These are phyloP conservation scores for Parsonsia alboflavescens DNA, from an alignment of 257 asterid genomes.

Conservation along the genomic window DNA sequence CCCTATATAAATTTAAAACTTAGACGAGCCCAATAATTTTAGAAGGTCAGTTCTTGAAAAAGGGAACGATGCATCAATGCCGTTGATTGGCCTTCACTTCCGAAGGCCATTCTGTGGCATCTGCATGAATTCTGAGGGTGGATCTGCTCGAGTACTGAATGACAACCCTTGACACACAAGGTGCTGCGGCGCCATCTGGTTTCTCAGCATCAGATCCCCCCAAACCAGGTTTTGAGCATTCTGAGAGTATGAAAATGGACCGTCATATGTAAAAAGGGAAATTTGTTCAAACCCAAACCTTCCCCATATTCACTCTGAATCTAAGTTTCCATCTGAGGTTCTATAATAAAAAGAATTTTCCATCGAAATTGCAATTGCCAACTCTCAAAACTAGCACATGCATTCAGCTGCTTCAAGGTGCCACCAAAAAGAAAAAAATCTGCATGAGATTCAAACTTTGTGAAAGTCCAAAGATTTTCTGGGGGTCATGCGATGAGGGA, in stretches of 20 bases:
- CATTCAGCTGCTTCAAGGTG: background rate
- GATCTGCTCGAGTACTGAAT: slow-evolving; percentile 32
- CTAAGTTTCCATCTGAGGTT: background rate
- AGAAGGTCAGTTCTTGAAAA: background rate
- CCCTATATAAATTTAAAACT: background rate
- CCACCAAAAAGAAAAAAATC: too few species aligned
- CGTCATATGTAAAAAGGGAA: too few species aligned
- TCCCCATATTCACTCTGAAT: too few species aligned
- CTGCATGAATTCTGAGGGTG: slow-evolving; percentile 27
- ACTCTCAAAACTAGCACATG: too few species aligned
- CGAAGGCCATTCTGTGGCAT: slow-evolving; percentile 40
- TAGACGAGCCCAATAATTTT: too few species aligned
- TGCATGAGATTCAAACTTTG: too few species aligned
- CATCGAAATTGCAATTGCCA: background rate
- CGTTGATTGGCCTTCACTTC: background rate
- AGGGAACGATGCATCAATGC: background rate
- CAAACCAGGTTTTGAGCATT: slow-evolving; percentile 7
- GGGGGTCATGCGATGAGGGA: too few species aligned
- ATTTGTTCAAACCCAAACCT: too few species aligned
- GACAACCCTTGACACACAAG: slow-evolving; percentile 25
- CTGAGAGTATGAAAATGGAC: slow-evolving; percentile 11
- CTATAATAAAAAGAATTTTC: background rate
- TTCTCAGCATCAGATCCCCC: slow-evolving; percentile 12
- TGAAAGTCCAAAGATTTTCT: background rate
- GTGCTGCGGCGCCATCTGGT: slow-evolving; percentile 8